A percentile compares a stretch with the other conserved stretches of the same genome.
Conservation (phyloP, 2,329 filamentous ascomycete species). For the Orbilia ellipsospora region DNA sequence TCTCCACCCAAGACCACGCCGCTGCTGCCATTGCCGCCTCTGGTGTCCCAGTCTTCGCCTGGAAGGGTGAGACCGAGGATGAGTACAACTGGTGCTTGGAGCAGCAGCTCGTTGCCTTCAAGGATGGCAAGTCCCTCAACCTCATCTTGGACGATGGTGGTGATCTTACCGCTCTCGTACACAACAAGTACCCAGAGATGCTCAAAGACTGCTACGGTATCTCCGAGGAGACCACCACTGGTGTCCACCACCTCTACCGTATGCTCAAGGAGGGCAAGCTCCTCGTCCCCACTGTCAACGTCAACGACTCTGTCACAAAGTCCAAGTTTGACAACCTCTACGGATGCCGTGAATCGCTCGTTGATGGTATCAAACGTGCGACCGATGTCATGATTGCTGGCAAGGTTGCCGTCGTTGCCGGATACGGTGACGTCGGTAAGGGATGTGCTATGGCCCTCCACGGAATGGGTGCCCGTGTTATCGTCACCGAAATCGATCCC, state of each 20-base stretch:
- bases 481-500: conserved; percentile 96
- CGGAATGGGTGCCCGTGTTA: conserved; percentile 95
- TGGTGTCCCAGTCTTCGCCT: conserved; percentile 87
- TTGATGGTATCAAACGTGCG: conserved; percentile 99
- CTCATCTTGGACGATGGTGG: conserved; percentile 98
- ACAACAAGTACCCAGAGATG: conserved; percentile 98
- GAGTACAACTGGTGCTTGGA: conserved; percentile 99
- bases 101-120: conserved; percentile 97
- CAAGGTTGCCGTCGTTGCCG: conserved; percentile 97
- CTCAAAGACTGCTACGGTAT: conserved; percentile 98
- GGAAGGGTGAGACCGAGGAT: conserved; percentile 96
- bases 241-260: conserved; percentile 98
- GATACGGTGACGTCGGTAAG: conserved; percentile 99
- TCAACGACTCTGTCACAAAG: conserved; percentile 99
- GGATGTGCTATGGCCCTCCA: conserved; percentile 95
- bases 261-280: conserved; percentile 94
- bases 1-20: conserved; percentile 98
- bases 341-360: conserved; percentile 97
- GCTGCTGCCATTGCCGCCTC: conserved; percentile 95
- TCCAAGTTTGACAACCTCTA: conserved; percentile 99
- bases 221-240: conserved; percentile 99
- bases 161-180: conserved; percentile 94
- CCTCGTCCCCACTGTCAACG: conserved; percentile 95
- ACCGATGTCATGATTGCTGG: conserved; percentile 99
- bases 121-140: conserved; percentile 96